Percentiles rank a stretch among this genome's conserved stretches.
Evolutionary conservation across 768 basidiomycete species (phyloP).

Genomic region (Hydnum rufescens): DNA sequence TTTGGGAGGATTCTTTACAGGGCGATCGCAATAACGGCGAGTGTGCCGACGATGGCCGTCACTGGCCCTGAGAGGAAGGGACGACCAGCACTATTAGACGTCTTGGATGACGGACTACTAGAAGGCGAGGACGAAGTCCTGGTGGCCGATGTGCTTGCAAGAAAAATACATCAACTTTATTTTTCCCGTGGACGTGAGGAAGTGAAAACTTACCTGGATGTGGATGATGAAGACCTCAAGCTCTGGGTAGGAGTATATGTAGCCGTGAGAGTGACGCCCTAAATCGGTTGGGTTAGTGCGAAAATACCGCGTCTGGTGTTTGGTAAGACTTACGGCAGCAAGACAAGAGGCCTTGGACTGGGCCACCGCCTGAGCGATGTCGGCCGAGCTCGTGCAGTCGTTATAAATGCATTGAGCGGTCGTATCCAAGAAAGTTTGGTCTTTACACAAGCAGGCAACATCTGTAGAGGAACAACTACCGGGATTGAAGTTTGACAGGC

Average conservation of each 20-base stretch:
- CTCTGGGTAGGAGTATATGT: conserved; percentile 10
- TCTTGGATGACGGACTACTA: not conserved
- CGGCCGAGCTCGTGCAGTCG: conserved; percentile 30
- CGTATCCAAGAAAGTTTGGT: conserved; percentile 8
- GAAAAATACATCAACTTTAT: not conserved
- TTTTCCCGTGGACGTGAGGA: not conserved
- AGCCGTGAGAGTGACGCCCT: conserved; percentile 35
- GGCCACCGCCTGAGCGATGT: conserved; percentile 24
- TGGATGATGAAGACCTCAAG: not conserved
- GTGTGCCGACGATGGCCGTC: no score
- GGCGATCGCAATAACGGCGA: no score
- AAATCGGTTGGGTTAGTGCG: not conserved
- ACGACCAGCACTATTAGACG: not conserved
- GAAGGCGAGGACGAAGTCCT: not conserved
- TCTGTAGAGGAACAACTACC: no score
- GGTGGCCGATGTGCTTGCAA: not conserved
- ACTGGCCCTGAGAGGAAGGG: no score
- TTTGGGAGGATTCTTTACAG: no score
- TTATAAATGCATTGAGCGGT: conserved; percentile 30
- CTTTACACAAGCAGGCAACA: conserved; percentile 37
- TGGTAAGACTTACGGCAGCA: not conserved
- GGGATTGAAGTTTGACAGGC: no score
- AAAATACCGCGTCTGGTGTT: not conserved
- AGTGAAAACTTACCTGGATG: not conserved
- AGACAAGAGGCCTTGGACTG: not conserved